phyloP scores from a whole-genome alignment of 2,329 filamentous ascomycete genomes.

The Verticillium longisporum region DNA sequence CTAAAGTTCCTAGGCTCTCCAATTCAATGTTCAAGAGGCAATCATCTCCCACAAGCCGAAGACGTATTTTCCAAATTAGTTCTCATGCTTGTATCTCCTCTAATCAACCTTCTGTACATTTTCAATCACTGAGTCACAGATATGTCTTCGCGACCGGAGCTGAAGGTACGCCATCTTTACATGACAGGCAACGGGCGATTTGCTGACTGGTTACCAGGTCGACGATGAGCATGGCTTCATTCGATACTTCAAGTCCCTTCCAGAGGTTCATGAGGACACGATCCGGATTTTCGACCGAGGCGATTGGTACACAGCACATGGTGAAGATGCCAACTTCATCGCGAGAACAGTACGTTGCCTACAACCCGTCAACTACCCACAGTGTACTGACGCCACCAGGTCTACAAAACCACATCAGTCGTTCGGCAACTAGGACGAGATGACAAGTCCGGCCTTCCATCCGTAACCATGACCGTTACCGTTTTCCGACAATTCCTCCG shows the following conservation, averaged over 20 bases:
- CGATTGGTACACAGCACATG: conserved; percentile 94
- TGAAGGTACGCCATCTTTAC: conserved; percentile 45
- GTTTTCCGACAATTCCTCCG: conserved; percentile 94
- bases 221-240: conserved; percentile 98
- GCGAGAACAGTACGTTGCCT: conserved; percentile 56
- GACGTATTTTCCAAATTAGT: background rate
- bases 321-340: conserved; percentile 77
- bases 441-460: conserved; percentile 78
- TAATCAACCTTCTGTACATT: background rate
- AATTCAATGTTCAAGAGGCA: background rate
- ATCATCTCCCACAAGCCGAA: background rate
- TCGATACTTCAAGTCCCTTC: conserved; percentile 86
- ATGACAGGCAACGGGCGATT: background rate
- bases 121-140: conserved; percentile 14
- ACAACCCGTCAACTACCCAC: too few relatives aligned
- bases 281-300: conserved; percentile 89
- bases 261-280: conserved; percentile 62
- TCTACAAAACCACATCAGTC: conserved; percentile 97
- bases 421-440: conserved; percentile 81
- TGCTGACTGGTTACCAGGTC: conserved; percentile 49
- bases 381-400: conserved; percentile 32
- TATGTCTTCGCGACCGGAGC: conserved; percentile 67
- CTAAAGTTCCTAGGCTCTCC: background rate
- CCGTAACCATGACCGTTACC: conserved; percentile 90
- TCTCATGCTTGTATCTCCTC: background rate